Percentiles rank a stretch among this genome's conserved stretches.
Conservation (phyloP, 2,329 filamentous ascomycete genomes). For the Claviceps quebecensis region DNA sequence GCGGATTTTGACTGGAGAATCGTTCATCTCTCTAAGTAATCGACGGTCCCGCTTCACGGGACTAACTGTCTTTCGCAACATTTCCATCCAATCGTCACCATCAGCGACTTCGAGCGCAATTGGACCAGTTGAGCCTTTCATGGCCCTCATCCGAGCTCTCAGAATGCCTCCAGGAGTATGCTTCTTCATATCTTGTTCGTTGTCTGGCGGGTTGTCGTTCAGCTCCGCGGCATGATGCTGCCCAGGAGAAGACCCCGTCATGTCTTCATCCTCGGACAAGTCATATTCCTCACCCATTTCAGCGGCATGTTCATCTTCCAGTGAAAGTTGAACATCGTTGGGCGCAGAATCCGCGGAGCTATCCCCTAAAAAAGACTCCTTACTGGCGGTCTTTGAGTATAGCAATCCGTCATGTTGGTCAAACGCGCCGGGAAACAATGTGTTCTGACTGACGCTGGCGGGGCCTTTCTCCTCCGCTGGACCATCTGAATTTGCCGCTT, state of each 20-base stretch:
- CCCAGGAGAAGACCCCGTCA: constrained; percentile 65
- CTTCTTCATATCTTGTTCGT: constrained; percentile 31
- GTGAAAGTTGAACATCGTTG: constrained; percentile 42
- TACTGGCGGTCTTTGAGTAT: constrained; percentile 39
- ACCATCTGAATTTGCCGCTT: constrained; percentile 10
- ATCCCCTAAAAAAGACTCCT: constrained; percentile 82
- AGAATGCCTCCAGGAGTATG: constrained; percentile 45
- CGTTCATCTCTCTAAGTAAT: constrained; percentile 46
- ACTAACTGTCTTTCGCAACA: constrained; percentile 86
- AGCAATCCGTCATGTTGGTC: constrained; percentile 43
- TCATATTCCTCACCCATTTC: constrained; percentile 66
- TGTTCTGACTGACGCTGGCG: constrained; percentile 38
- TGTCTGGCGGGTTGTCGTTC: constrained; percentile 41
- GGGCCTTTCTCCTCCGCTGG: constrained; percentile 38
- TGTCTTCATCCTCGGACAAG: constrained; percentile 53
- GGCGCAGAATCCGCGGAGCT: constrained; percentile 73
- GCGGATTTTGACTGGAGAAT: constrained; percentile 29
- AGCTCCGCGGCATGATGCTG: constrained; percentile 67
- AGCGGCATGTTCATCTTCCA: constrained; percentile 40
- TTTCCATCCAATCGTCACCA: constrained; percentile 83
- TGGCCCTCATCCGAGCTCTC: constrained; percentile 48
- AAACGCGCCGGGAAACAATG: constrained; percentile 65
- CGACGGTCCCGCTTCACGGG: constrained; percentile 85
- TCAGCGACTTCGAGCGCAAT: constrained; percentile 46
- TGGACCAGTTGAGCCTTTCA: constrained; percentile 45